Base-by-base conservation (phyloP, 2,329 filamentous ascomycete genomes). In the Ophiostoma piceae region DNA sequence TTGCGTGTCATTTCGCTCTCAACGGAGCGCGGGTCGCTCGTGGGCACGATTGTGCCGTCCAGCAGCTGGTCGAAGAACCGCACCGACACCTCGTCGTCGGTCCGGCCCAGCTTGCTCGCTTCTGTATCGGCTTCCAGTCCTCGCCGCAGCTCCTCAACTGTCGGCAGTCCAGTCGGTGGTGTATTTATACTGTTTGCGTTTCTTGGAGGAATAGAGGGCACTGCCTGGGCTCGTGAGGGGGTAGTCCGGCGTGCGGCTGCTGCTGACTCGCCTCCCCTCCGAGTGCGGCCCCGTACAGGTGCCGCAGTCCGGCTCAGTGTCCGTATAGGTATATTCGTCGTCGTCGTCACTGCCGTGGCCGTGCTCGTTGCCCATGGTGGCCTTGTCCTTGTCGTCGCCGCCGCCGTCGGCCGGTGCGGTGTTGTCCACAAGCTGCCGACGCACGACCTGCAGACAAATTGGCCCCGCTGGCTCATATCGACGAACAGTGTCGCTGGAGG, bases 41-140 rank as follows among this genome's bases (percentile, higher is more conserved):
- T 75, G 72, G 80, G 79, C 19, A 76, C 79, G 14, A 82, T 73
- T 8, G 75, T 74, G 39, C 80, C 80, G 41, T 76, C 73, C 2
- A 78, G 77, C 16, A 79, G 79, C 74, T 85, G 81, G 69, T 86
- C 83, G 71, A 84, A 86, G 74, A 80, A 85, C 9, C 80, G 79
- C 12, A 85, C 78, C 2, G 77, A 73, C 7, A 75, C 72, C 71
- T 57, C 54, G 71, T 62, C 60, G 32, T 62, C 64, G 43, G 62
- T 41, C 19, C 14, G 66, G 11, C 32, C 41, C 35, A 68, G 43
- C 37, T 64, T 51, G 11, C 47, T 54, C 4, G 65, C 62, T 22
- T 65, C 62, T 22, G 35, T 9, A 19, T 51, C 60, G 62, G 60
- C 35, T 35, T 43, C 26, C 5, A 51, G 66, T 26, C 65, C 65